Percentiles rank a stretch among this genome's conserved stretches.
Conservation (phyloP, 139 green algal genomes). For the Micromonas pusilla region DNA sequence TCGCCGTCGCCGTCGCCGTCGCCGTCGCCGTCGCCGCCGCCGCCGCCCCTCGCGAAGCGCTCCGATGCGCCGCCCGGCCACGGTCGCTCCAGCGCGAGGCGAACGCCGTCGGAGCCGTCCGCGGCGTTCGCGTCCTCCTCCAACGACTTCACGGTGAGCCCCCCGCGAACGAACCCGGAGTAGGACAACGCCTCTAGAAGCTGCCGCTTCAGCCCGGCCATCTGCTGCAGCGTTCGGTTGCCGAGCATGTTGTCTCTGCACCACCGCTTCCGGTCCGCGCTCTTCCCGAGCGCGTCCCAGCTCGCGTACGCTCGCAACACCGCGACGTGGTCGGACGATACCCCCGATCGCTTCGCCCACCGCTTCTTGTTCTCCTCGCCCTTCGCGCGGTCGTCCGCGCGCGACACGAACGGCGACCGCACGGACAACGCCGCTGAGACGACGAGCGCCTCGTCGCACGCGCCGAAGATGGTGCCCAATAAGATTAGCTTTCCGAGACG, state of each 20-base stretch:
- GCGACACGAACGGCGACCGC: conserved; percentile 71
- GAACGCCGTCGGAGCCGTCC: too few relatives aligned
- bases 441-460: conserved; percentile 37
- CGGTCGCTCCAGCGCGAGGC: neutral
- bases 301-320: conserved; percentile 59
- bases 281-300: neutral
- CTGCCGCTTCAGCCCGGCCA: conserved; percentile 74
- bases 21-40: neutral
- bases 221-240: conserved; percentile 56
- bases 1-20: neutral
- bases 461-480: conserved; percentile 36
- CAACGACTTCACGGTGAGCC: too few relatives aligned
- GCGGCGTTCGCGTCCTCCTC: neutral
- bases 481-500: conserved; percentile 67
- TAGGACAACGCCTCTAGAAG: conserved; percentile 75
- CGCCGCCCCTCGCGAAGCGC: too few relatives aligned
- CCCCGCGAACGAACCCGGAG: conserved; percentile 48
- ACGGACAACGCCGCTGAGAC: conserved; percentile 71
- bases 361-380: conserved; percentile 45
- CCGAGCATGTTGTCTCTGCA: conserved; percentile 42
- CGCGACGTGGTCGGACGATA: conserved; percentile 72
- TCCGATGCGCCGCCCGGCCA: neutral
- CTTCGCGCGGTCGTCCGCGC: conserved; percentile 57
- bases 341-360: conserved; percentile 47
- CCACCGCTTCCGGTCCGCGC: neutral